phyloP scores from a whole-genome alignment of 169 alveolate species.

The Cryptosporidium sp. region DNA sequence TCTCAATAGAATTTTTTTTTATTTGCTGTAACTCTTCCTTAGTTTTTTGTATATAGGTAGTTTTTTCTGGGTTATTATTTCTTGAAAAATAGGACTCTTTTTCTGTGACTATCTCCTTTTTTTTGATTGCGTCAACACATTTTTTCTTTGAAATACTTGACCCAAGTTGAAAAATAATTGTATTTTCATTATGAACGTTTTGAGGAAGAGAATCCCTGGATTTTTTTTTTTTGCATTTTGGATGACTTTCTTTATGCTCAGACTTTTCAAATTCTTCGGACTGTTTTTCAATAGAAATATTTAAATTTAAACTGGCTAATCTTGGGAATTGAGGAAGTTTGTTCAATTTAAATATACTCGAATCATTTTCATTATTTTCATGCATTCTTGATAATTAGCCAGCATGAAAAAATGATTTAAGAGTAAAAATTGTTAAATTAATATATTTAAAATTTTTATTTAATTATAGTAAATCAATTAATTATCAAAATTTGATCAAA shows the following conservation, averaged over 20 bases:
- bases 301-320: conserved; percentile 23
- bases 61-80: not conserved
- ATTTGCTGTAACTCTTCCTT: not conserved
- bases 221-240: conserved; percentile 2
- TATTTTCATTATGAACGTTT: not conserved
- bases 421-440: not conserved
- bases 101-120: not conserved
- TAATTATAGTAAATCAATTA: not conserved
- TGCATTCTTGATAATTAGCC: not conserved
- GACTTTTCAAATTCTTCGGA: not conserved
- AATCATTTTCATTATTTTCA: not conserved
- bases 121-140: conserved; percentile 11
- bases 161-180: conserved; percentile 45
- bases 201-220: not conserved
- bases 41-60: not conserved
- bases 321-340: conserved; percentile 56
- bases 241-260: not conserved
- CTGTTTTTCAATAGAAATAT: not conserved
- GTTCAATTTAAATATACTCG: not conserved
- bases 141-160: conserved; percentile 45
- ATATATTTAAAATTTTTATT: not conserved
- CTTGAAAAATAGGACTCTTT: not conserved
- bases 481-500: not conserved
- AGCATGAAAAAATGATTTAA: not conserved
- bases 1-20: not conserved